Evolutionary conservation across 371 early-diverging fungal species (phyloP), one percentile per base, ranked within the genome.

Genomic region (Mortierella sp.): DNA sequence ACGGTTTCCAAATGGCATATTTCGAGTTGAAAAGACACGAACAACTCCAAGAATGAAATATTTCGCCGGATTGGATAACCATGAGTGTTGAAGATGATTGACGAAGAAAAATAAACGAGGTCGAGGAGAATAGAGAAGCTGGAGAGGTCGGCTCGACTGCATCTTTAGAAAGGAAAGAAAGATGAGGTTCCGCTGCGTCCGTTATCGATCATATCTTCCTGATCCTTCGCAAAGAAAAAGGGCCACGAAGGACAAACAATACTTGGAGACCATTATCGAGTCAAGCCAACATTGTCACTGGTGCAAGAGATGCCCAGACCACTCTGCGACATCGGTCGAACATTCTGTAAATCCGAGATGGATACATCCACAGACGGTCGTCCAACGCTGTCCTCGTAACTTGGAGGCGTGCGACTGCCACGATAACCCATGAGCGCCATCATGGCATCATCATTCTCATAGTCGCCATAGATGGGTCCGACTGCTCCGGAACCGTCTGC

Each of bases 401-500:
- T 70, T 11, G 78, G 78, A 27, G 78, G 78, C 12, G 78, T 78
- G n/a, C 66, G 70, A 52, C 60, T 70, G 8, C 66, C 70, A 24
- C 66, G 70, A 41, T 61, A 65, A 23, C 66, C 66, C 66, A 69
- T 70, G 44, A 78, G 56, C 31, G 78, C 65, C 78, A 78, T 65
- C 6, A 78, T 54, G 14, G 78, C 78, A 44, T 78, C 78, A 21
- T 78, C 78, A 12, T 64, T 49, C 51, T 68, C 75, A 42, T 75
- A 68, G 44, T 64, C 75, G 21, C 75, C 75, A 50, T 68, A 75
- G 43, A 75, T 50, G 3, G 69, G 66, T 34, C 37, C 56, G 17
- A 53, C 70, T 17, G 26, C 30, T 1, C 56, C 63, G 15, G 34
- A 6, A 28, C 42, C 62, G 42, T 11, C 39, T 0, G 4, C 51